Conservation (phyloP, 2,329 filamentous ascomycete species). For the Rhinocladiella similis region DNA sequence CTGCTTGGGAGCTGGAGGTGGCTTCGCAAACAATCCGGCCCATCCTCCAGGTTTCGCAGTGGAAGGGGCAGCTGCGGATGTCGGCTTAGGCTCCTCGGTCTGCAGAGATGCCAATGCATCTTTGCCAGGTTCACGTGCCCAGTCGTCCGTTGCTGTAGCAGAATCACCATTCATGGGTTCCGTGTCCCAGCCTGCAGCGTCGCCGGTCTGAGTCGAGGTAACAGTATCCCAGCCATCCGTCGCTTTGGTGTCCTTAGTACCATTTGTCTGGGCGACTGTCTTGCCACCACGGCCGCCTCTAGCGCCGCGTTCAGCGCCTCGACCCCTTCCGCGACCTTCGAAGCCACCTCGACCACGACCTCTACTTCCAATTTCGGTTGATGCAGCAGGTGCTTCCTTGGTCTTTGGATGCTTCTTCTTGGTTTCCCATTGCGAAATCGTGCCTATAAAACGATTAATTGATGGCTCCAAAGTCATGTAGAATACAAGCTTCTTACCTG, state of each 20-base stretch:
- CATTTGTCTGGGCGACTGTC: slow-evolving; percentile 44
- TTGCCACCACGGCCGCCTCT: slow-evolving; percentile 49
- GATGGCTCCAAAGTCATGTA: neutral
- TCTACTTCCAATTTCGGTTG: slow-evolving; percentile 39
- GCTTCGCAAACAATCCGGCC: slow-evolving; percentile 75
- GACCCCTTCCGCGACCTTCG: slow-evolving; percentile 47
- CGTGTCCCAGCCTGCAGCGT: slow-evolving; percentile 32
- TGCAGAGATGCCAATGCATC: slow-evolving; percentile 30
- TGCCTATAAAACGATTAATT: slow-evolving; percentile 37
- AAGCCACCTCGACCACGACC: slow-evolving; percentile 49
- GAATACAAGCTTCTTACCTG: slow-evolving; percentile 39
- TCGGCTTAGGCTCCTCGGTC: slow-evolving; percentile 35
- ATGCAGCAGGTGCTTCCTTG: slow-evolving; percentile 42
- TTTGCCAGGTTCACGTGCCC: slow-evolving; percentile 31
- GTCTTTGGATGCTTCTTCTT: slow-evolving; percentile 54
- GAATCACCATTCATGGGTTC: slow-evolving; percentile 31
- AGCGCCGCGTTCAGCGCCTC: slow-evolving; percentile 44
- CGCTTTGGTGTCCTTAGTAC: slow-evolving; percentile 36
- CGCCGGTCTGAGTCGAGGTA: slow-evolving; percentile 21
- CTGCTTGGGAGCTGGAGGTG: slow-evolving; percentile 53
- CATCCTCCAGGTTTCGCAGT: slow-evolving; percentile 44
- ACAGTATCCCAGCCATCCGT: slow-evolving; percentile 17
- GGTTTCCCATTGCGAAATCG: slow-evolving; percentile 54
- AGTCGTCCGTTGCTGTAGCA: slow-evolving; percentile 26
- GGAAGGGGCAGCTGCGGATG: slow-evolving; percentile 18